These are phyloP conservation scores for Chalciporus piperatus DNA, from an alignment of 768 basidiomycete species.

Conservation along the genomic window DNA sequence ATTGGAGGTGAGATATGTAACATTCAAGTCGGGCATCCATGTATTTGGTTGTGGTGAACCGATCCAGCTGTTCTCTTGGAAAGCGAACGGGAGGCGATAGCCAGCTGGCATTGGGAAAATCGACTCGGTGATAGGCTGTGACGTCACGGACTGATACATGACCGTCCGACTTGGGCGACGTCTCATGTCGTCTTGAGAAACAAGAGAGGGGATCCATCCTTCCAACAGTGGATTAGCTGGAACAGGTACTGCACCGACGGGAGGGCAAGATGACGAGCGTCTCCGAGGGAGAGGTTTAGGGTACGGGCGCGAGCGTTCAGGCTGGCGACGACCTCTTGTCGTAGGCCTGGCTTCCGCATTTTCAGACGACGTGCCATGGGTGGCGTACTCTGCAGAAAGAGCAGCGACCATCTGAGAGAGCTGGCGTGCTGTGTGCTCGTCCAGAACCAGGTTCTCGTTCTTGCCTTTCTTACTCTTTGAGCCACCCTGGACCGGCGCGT, in stretches of 20 bases:
- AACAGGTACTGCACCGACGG: constrained; percentile 34
- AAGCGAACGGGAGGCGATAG: background rate
- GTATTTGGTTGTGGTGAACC: constrained; percentile 7
- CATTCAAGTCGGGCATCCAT: background rate
- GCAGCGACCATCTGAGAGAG: constrained; percentile 2
- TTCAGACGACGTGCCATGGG: background rate
- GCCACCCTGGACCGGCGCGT: constrained; percentile 28
- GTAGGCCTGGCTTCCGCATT: background rate
- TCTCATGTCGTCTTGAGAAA: constrained; percentile 32
- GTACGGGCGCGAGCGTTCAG: constrained; percentile 25
- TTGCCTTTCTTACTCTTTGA: constrained; percentile 23
- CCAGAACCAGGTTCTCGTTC: constrained; percentile 2
- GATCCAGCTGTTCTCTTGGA: constrained; percentile 13
- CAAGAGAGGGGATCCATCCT: constrained; percentile 19
- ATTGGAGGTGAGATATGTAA: background rate
- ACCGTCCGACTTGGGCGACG: constrained; percentile 32
- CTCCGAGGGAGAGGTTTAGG: constrained; percentile 22
- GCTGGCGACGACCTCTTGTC: constrained; percentile 2
- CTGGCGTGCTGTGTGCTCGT: constrained; percentile 12
- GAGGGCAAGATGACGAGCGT: constrained; percentile 44
- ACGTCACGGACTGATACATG: constrained; percentile 34
- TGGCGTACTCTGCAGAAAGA: background rate
- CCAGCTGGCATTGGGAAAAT: background rate
- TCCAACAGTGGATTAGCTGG: constrained; percentile 9
- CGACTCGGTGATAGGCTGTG: constrained; percentile 9